phyloP scores from a whole-genome alignment of 306 rosid species.

The Trichosanthes cucumerina region DNA sequence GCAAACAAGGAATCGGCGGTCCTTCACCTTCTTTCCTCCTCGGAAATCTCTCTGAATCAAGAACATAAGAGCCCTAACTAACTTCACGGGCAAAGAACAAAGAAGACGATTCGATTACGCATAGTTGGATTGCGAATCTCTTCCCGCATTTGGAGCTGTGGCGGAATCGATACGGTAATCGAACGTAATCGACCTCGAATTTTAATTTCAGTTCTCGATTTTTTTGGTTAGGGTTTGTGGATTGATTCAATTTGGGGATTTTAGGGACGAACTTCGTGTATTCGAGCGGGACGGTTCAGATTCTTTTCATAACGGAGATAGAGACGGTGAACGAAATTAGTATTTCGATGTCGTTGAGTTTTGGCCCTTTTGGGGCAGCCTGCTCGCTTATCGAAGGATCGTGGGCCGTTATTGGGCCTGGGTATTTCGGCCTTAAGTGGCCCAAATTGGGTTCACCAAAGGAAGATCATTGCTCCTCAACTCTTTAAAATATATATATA shows the following conservation, averaged over 20 bases:
- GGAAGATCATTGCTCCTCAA: constrained; percentile 37
- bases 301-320: constrained; percentile 13
- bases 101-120: constrained; percentile 1
- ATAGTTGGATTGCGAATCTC: constrained; percentile 33
- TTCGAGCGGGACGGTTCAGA: constrained; percentile 23
- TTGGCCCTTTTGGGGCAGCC: constrained; percentile 43
- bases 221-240: neutral
- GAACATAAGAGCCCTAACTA: constrained; percentile 16
- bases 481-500: too few species aligned
- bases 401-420: constrained; percentile 25
- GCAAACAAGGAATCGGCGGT: constrained; percentile 54
- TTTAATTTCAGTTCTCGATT: neutral
- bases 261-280: constrained; percentile 11
- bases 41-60: constrained; percentile 56
- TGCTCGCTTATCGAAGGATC: constrained; percentile 18
- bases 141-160: constrained; percentile 47
- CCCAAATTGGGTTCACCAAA: constrained; percentile 30
- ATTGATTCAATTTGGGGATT: neutral
- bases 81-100: neutral
- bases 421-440: constrained; percentile 31
- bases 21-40: constrained; percentile 33
- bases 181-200: neutral
- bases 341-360: constrained; percentile 14
- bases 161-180: constrained; percentile 40
- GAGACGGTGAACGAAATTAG: constrained; percentile 33